Base-by-base conservation (phyloP, 345 rosid genomes). In the Camelina neglecta region DNA sequence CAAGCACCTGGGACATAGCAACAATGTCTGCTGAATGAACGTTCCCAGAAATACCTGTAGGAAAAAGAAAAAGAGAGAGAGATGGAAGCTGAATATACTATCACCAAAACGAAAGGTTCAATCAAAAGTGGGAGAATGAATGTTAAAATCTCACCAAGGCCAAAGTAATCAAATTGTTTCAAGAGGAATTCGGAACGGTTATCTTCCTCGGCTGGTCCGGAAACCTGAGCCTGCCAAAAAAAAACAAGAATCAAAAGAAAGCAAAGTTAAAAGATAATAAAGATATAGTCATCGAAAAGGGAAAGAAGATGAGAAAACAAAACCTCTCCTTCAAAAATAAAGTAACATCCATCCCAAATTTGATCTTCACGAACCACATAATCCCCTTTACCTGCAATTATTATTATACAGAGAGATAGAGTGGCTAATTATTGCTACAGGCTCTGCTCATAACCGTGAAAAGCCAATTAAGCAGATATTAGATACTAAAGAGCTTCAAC, bases 291-390 rank as follows among this genome's bases (percentile, higher is more conserved):
- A 26, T 11, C 10, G 2, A 68, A 4, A 41, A 42, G 74, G 38
- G 67, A 60, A 31, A 29, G 0, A 15, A 12, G 31, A 29, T 26
- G 31, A 55, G 68, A 75, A 81, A 42, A 24, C 0, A 75, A 75
- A 70, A 92, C 99, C 96, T 90, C 93, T 77, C 99, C 99, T 59
- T 86, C 86, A 84, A 93, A 95, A 15, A 95, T 83, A 60, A 95
- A 88, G 81, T 87, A 92, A 62, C 89, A 72, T 65, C 99, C 99
- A 75, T 92, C 89, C 65, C 90, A 92, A 69, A 74, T 58, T 75
- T 90, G 93, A 31, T 90, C 98, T 77, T 82, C 90, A 2, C 85
- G 90, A 72, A 86, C 81, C 67, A 92, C 87, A 77, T 74, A 81
- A 71, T 91, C 90, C 74, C 98, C 97, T 79, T 84, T 74, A 58